phyloP scores from a whole-genome alignment of 2,329 filamentous ascomycete genomes.

The Neopestalotiopsis rosae region DNA sequence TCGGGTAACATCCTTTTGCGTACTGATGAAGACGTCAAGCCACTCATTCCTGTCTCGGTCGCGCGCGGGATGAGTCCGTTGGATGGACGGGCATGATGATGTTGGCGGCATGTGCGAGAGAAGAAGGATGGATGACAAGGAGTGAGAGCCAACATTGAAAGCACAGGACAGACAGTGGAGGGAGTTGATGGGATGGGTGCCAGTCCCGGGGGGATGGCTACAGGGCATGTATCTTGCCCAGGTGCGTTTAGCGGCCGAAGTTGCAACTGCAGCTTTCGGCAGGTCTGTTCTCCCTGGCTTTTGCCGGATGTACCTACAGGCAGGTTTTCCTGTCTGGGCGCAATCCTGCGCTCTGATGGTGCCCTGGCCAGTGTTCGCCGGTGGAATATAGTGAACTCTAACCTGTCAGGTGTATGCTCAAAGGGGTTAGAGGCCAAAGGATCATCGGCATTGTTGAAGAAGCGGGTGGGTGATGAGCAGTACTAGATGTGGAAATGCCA shows the following conservation, averaged over 20 bases:
- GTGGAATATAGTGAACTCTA: constrained; percentile 5
- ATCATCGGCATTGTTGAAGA: not conserved
- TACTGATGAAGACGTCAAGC: not conserved
- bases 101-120: not conserved
- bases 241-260: not conserved
- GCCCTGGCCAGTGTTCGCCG: not conserved
- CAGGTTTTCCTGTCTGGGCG: not conserved
- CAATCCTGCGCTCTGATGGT: not conserved
- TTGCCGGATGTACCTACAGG: not conserved
- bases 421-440: not conserved
- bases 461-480: not conserved
- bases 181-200: not conserved
- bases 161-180: not conserved
- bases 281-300: not conserved
- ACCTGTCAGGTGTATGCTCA: not conserved
- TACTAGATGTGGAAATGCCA: not conserved
- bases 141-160: not conserved
- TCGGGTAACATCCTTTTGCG: not conserved
- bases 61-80: not conserved
- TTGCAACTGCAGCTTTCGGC: not conserved
- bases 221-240: not conserved
- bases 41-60: not conserved
- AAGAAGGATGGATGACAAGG: not conserved
- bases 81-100: not conserved
- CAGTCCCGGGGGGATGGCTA: not conserved